Conservation (phyloP, 2,329 filamentous ascomycete species). For the Phaeophleospora eucalypticola region DNA sequence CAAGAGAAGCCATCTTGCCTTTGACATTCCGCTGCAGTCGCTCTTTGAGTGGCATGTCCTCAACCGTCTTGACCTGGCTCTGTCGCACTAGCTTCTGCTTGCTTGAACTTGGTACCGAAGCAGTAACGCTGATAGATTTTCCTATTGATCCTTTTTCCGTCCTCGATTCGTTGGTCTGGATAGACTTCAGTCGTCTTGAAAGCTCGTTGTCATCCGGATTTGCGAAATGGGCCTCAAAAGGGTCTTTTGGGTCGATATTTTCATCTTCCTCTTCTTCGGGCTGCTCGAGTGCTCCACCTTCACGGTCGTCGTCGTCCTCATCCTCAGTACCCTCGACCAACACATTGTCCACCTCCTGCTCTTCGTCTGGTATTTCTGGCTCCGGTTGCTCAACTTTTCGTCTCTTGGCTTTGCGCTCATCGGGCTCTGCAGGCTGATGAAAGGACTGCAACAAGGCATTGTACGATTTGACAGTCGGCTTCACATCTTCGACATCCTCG, state of each 20-base stretch:
- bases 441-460: slow-evolving; percentile 55
- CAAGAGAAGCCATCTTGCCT: slow-evolving; percentile 41
- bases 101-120: slow-evolving; percentile 17
- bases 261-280: slow-evolving; percentile 45
- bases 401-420: slow-evolving; percentile 47
- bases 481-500: slow-evolving; percentile 30
- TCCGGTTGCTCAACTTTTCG: slow-evolving; percentile 45
- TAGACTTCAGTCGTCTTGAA: slow-evolving; percentile 46
- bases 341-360: slow-evolving; percentile 28
- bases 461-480: slow-evolving; percentile 45
- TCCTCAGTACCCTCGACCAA: slow-evolving; percentile 40
- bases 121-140: slow-evolving; percentile 10
- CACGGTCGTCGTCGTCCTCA: slow-evolving; percentile 42
- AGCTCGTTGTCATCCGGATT: slow-evolving; percentile 60
- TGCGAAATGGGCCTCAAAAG: slow-evolving; percentile 78
- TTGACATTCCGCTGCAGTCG: slow-evolving; percentile 56
- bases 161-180: slow-evolving; percentile 48
- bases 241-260: slow-evolving; percentile 49
- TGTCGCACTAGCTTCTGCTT: slow-evolving; percentile 8
- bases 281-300: slow-evolving; percentile 31
- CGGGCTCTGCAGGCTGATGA: slow-evolving; percentile 39
- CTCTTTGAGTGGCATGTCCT: slow-evolving; percentile 62
- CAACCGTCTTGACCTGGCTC: not conserved
- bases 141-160: slow-evolving; percentile 23
- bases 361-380: slow-evolving; percentile 3